A percentile compares a stretch with the other conserved stretches of the same genome.
Evolutionary conservation across 805 yeast genomes (phyloP).

Genomic region (Pichia gijzeniarum): DNA sequence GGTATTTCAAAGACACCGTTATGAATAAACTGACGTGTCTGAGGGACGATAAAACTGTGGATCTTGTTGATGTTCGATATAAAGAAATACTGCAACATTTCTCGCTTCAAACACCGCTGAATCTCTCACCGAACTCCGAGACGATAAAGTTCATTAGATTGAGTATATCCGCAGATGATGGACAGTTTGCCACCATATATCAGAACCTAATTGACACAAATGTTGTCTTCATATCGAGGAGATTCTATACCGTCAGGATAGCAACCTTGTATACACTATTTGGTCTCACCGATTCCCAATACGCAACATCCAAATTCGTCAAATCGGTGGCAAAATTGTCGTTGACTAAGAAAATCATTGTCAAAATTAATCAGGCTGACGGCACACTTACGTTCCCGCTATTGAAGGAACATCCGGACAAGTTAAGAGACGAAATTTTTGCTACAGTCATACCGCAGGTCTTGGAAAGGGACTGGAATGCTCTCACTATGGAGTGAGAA

Average conservation of each 20-base stretch:
- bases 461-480: slow-evolving; percentile 7
- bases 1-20: slow-evolving; percentile 2
- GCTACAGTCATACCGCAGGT: background rate
- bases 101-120: background rate
- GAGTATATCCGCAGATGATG: background rate
- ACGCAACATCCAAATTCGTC: slow-evolving; percentile 1
- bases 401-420: too few relatives aligned
- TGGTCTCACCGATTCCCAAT: slow-evolving; percentile 8
- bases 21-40: background rate
- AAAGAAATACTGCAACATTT: background rate
- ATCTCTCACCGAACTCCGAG: background rate
- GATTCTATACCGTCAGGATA: slow-evolving; percentile 18
- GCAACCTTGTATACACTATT: slow-evolving; percentile 12
- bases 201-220: slow-evolving; percentile 19
- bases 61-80: too few relatives aligned
- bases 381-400: slow-evolving; percentile 6
- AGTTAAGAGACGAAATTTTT: background rate
- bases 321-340: background rate
- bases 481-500: background rate
- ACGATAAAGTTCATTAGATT: background rate
- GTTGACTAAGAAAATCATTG: slow-evolving; percentile 18
- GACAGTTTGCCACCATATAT: slow-evolving; percentile 4
- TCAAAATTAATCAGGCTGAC: slow-evolving; percentile 21
- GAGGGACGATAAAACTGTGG: background rate
- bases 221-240: slow-evolving; percentile 18